Base-by-base conservation (phyloP, 73 alveolate species). In the Paramecium pentaurelia region DNA sequence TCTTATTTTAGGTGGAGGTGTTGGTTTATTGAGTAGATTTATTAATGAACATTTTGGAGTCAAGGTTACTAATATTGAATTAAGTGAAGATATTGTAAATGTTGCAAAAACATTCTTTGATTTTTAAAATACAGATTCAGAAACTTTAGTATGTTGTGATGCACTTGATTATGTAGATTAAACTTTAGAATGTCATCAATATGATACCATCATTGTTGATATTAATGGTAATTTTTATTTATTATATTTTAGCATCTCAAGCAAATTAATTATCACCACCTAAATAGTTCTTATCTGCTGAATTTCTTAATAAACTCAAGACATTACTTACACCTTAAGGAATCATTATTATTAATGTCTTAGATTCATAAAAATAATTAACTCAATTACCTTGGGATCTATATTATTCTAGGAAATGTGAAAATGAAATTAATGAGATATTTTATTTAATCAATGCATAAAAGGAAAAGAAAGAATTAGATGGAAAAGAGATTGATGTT, bases 1-100 rank as follows among this genome's bases (percentile, higher is more conserved):
- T 2, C 84, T 89, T 4, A 83, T 89, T 28, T 89, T 89, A 27
- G 94, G 94, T 14, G 90, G 92, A 22, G 94, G 94, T 6, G 92
- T 89, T 22, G 86, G 94, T 4, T 59, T 83, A 28, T 51, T 89
- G 45, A 71, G 94, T 68, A 89, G 84, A 83, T 89, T 89, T 47
- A 32, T 89, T 5, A 44, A 40, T 16, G 38, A 40, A 38, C 94
- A 89, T 68, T 54, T 89, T 45, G 59, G 77, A 28, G 88, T 85
- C 7, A 89, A 71, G 42, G 75, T 89, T 9, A 71, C 77, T 25
- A 89, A 71, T 71, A 68, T 89, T 28, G 94, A 89, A 89, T 58
- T 89, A 18, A 71, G 85, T 89, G 88, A 89, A 16, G 88, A 89
- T 45, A 71, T 89, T 11, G 77, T 70, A 8, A 83, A 89, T 22